These are phyloP conservation scores for Funneliformis mosseae DNA, from an alignment of 192 early-diverging fungal species.

Conservation along the genomic window DNA sequence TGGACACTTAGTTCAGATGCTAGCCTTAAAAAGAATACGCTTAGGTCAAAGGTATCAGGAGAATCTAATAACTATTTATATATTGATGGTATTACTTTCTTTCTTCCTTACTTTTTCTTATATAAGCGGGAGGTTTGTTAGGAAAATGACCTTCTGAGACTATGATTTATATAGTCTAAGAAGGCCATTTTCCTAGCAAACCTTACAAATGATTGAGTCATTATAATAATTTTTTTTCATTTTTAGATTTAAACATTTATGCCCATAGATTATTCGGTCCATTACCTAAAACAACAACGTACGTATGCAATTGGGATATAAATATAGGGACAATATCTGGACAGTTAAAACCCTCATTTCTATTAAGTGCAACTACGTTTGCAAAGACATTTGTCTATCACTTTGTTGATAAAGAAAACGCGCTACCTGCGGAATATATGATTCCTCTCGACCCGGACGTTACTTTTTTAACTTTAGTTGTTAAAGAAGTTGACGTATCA, in stretches of 20 bases:
- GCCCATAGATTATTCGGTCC: slow-evolving; percentile 74
- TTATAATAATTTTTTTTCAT: background rate
- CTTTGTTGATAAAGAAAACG: slow-evolving; percentile 67
- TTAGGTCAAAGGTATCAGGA: slow-evolving; percentile 38
- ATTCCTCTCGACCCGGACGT: slow-evolving; percentile 55
- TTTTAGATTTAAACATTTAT: slow-evolving; percentile 53
- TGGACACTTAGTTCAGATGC: slow-evolving; percentile 47
- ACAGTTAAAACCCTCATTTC: slow-evolving; percentile 64
- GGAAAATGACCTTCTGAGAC: no score
- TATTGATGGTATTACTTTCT: slow-evolving; percentile 49
- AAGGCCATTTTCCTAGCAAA: no score
- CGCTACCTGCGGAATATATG: slow-evolving; percentile 52
- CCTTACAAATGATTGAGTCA: background rate
- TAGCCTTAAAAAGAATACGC: slow-evolving; percentile 23
- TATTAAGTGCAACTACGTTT: slow-evolving; percentile 54
- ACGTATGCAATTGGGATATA: slow-evolving; percentile 71
- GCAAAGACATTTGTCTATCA: slow-evolving; percentile 66
- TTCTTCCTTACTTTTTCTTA: no score
- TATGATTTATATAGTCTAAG: no score
- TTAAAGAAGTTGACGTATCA: slow-evolving; percentile 61
- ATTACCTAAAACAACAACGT: slow-evolving; percentile 61
- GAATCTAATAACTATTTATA: slow-evolving; percentile 53
- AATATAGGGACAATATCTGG: slow-evolving; percentile 64
- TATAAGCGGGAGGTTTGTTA: no score
- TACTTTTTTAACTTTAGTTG: slow-evolving; percentile 57